A percentile compares a stretch with the other conserved stretches of the same genome.
phyloP scores from a whole-genome alignment of 768 basidiomycete species.

The Lactarius pseudohatsudake region DNA sequence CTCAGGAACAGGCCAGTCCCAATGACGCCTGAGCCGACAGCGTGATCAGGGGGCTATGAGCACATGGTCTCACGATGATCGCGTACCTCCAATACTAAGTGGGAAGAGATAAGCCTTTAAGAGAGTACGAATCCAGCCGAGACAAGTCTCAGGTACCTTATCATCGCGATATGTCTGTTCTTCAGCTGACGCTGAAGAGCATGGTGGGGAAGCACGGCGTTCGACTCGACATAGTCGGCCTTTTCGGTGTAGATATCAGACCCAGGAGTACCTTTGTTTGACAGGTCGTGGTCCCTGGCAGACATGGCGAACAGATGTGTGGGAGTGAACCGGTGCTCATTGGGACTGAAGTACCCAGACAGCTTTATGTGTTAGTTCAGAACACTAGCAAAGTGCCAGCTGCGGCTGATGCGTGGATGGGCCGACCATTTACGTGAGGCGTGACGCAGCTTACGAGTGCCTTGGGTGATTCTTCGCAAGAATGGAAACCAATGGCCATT shows the following conservation, averaged over 20 bases:
- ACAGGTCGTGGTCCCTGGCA: neutral
- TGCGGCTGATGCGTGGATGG: neutral
- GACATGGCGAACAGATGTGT: slow-evolving; percentile 2
- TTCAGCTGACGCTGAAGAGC: slow-evolving; percentile 36
- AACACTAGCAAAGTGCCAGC: neutral
- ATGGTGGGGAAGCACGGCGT: neutral
- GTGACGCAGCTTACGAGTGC: neutral
- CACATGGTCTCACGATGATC: neutral
- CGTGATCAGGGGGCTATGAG: neutral
- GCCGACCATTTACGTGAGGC: neutral
- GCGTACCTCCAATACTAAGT: slow-evolving; percentile 38
- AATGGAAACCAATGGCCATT: neutral
- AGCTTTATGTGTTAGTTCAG: neutral
- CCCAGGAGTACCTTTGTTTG: neutral
- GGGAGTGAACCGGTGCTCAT: neutral
- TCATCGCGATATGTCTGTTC: slow-evolving; percentile 81
- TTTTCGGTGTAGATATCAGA: slow-evolving; percentile 9
- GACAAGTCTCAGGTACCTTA: slow-evolving; percentile 46
- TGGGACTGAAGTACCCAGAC: neutral
- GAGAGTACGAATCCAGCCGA: neutral
- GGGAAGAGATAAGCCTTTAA: slow-evolving; percentile 13
- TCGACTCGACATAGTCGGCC: slow-evolving; percentile 3
- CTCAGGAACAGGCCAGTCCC: slow-evolving; percentile 42
- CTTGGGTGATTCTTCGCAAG: neutral
- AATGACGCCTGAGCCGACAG: slow-evolving; percentile 37